Evolutionary conservation across 169 alveolate species (phyloP), one percentile per base, ranked within the genome.

Genomic region (Plasmodium gallinaceum): DNA sequence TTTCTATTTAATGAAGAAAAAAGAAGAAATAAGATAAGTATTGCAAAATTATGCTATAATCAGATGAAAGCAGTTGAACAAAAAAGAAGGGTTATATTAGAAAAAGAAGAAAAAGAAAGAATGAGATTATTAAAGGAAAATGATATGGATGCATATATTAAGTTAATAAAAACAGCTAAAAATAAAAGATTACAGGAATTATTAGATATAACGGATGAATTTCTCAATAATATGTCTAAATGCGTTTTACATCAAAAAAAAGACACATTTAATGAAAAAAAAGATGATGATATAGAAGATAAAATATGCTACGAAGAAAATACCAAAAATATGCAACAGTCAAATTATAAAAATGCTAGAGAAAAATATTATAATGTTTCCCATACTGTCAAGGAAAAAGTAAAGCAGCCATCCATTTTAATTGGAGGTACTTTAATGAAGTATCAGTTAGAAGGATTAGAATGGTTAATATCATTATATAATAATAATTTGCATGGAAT

Each of bases 401-500:
- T 97, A 14, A 93, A 93, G 32, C 97, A 97, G 62, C 99, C 99
- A 26, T 72, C 88, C 3, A 78, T 87, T 52, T 20, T 83, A 5
- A 42, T 46, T 12, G 94, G 93, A 14, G 91, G 88, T 18, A 91
- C 66, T 37, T 93, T 98, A 22, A 96, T 97, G 91, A 91, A 96
- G 37, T 97, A 98, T 92, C 98, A 98, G 91, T 69, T 97, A 76
- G 93, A 93, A 42, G 99, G 99, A 22, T 92, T 97, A 6, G 95
- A 96, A 78, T 98, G 99, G 99, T 78, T 98, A 68, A 97, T 97
- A 8, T 96, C 98, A n/a, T 93, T 98, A 62, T 97, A 98, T 91
- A 98, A 97, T 51, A 97, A 98, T 73, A 97, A 97, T 83, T 89
- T 97, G 26, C 97, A 98, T 88, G 99, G 99, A 4, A 98, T 98